phyloP scores from a whole-genome alignment of 352 stramenopile genomes.

The Phytophthora litchii region DNA sequence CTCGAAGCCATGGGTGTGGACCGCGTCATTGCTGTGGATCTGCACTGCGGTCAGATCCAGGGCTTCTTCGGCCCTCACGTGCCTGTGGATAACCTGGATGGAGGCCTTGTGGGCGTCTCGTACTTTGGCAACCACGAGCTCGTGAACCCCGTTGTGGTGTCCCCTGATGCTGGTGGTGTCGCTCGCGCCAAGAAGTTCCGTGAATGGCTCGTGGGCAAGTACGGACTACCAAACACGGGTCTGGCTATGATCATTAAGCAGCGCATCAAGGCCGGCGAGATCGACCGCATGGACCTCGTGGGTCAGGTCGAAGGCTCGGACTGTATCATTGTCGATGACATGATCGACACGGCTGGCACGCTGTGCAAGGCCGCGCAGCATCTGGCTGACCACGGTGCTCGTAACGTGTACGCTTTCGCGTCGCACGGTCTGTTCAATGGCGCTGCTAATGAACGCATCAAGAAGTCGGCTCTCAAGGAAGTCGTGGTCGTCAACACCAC shows the following conservation, averaged over 20 bases:
- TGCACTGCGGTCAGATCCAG: slow-evolving; percentile 92
- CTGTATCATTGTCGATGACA: slow-evolving; percentile 99
- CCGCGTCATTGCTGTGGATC: slow-evolving; percentile 87
- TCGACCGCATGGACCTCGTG: slow-evolving; percentile 99
- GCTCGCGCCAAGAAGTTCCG: slow-evolving; percentile 99
- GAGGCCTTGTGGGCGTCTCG: slow-evolving; percentile 93
- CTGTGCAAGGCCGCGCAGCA: slow-evolving; percentile 98
- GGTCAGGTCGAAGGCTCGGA: slow-evolving; percentile 98
- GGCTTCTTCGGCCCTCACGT: slow-evolving; percentile 99
- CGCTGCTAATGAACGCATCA: slow-evolving; percentile 89
- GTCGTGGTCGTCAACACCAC: slow-evolving; percentile 92
- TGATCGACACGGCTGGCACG: slow-evolving; percentile 99
- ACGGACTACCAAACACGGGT: slow-evolving; percentile 96
- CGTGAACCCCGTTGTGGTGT: slow-evolving; percentile 99
- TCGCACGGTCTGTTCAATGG: slow-evolving; percentile 98
- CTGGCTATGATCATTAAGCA: slow-evolving; percentile 99
- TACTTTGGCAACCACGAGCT: slow-evolving; percentile 97
- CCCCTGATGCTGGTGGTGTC: slow-evolving; percentile 98
- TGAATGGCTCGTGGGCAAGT: slow-evolving; percentile 97
- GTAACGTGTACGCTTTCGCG: slow-evolving; percentile 99
- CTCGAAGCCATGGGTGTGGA: slow-evolving; percentile 90
- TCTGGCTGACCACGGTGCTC: slow-evolving; percentile 94
- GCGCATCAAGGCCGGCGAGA: slow-evolving; percentile 96
- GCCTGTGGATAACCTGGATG: slow-evolving; percentile 99
- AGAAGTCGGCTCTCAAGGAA: slow-evolving; percentile 91